A percentile compares a stretch with the other conserved stretches of the same genome.
Evolutionary conservation across 805 yeast genomes (phyloP).

Genomic region (Danielia oregonensis): DNA sequence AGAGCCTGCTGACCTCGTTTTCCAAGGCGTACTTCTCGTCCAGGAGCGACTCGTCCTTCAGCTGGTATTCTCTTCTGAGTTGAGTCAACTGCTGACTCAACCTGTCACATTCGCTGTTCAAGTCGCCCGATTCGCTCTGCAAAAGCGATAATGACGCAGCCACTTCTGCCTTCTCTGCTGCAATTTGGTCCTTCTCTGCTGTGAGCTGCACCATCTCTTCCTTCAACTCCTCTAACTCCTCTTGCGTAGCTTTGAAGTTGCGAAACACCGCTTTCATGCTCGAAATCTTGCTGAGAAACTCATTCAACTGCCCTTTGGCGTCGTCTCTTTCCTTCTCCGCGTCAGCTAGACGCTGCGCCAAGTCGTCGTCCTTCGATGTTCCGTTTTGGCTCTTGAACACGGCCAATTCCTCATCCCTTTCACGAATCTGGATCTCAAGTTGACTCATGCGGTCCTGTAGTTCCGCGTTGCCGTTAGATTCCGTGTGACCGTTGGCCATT

Average conservation of each 20-base stretch:
- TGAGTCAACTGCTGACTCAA: slow-evolving; percentile 37
- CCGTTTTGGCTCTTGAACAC: not conserved
- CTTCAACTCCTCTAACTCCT: slow-evolving; percentile 51
- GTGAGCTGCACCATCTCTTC: slow-evolving; percentile 28
- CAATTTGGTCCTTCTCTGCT: slow-evolving; percentile 24
- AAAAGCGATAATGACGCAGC: slow-evolving; percentile 14
- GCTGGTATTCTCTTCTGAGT: slow-evolving; percentile 34
- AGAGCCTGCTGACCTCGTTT: slow-evolving; percentile 33
- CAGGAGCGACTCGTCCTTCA: slow-evolving; percentile 31
- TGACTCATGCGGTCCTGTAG: not conserved
- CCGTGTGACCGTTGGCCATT: not conserved
- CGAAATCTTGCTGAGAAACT: slow-evolving; percentile 57
- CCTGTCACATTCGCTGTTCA: slow-evolving; percentile 55
- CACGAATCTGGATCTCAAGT: not conserved
- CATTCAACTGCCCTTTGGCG: slow-evolving; percentile 57
- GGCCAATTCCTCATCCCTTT: not conserved
- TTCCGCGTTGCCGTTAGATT: not conserved
- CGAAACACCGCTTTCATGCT: slow-evolving; percentile 70
- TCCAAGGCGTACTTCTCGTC: slow-evolving; percentile 41
- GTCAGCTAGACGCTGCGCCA: slow-evolving; percentile 8
- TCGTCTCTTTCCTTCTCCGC: slow-evolving; percentile 47
- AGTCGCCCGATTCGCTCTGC: slow-evolving; percentile 26
- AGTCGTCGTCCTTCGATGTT: slow-evolving; percentile 1
- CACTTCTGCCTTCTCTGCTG: slow-evolving; percentile 16
- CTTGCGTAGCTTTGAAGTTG: slow-evolving; percentile 70